phyloP scores from a whole-genome alignment of 805 yeast genomes.

The Kluyveromyces nonfermentans region DNA sequence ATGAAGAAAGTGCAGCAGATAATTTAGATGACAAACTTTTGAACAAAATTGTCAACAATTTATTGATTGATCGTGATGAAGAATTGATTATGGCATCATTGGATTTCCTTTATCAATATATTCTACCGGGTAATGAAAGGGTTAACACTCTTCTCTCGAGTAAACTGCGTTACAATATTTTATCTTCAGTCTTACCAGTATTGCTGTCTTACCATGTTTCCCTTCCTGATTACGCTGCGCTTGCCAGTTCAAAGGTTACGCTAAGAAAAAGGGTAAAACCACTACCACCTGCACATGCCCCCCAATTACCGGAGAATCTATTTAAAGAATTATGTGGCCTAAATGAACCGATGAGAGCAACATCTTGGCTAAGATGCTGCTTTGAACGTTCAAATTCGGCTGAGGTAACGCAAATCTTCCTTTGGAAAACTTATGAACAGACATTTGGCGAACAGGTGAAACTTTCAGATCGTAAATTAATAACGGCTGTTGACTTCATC shows the following conservation, averaged over 20 bases:
- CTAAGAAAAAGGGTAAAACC: conserved; percentile 53
- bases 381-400: conserved; percentile 70
- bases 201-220: conserved; percentile 43
- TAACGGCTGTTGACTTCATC: conserved; percentile 95
- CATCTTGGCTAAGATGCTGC: conserved; percentile 88
- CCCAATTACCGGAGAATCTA: conserved; percentile 46
- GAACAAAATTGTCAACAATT: conserved; percentile 44
- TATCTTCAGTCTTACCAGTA: conserved; percentile 54
- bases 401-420: conserved; percentile 88
- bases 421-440: conserved; percentile 91
- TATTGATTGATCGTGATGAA: conserved; percentile 48
- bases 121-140: conserved; percentile 53
- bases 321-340: conserved; percentile 52
- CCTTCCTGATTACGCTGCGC: conserved; percentile 27
- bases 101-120: conserved; percentile 75
- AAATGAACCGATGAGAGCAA: conserved; percentile 84
- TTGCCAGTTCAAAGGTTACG: conserved; percentile 21
- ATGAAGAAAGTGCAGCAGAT: conserved; percentile 42
- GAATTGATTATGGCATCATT: conserved; percentile 66
- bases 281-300: conserved; percentile 56
- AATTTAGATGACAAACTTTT: conserved; percentile 39
- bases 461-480: conserved; percentile 46
- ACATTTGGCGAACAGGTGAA: conserved; percentile 60
- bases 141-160: conserved; percentile 42
- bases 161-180: conserved; percentile 39